A percentile compares a stretch with the other conserved stretches of the same genome.
Conservation (phyloP, 2,329 filamentous ascomycete genomes). For the Curvularia sp. region DNA sequence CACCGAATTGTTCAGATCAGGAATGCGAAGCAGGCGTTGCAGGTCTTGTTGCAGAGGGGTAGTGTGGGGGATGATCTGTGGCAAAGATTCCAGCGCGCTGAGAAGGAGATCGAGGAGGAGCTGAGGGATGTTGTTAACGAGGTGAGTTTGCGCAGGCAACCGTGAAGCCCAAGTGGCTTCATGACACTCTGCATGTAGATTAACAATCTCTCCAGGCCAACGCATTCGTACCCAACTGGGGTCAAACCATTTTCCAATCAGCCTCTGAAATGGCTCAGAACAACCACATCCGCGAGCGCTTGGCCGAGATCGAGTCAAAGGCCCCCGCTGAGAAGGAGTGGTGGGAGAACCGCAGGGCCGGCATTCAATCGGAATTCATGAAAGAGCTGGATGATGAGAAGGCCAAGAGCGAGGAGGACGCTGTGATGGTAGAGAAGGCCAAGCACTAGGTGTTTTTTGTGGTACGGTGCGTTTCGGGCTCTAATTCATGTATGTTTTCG, state of each 20-base stretch:
- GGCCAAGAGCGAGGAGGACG: conserved; percentile 34
- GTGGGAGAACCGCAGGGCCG: conserved; percentile 85
- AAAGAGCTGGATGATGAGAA: conserved; percentile 76
- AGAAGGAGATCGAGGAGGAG: conserved; percentile 98
- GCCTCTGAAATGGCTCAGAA: conserved; percentile 96
- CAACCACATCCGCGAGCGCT: conserved; percentile 72
- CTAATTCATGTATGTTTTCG: neutral
- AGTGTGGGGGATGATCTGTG: conserved; percentile 96
- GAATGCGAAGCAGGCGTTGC: conserved; percentile 85
- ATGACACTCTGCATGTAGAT: neutral
- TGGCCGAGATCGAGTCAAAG: conserved; percentile 77
- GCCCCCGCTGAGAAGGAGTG: conserved; percentile 79
- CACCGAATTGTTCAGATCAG: conserved; percentile 88
- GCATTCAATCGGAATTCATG: conserved; percentile 79
- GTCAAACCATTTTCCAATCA: conserved; percentile 93
- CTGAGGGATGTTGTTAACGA: conserved; percentile 91
- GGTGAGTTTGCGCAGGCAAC: conserved; percentile 59
- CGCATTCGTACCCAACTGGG: conserved; percentile 86
- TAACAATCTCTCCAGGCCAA: conserved; percentile 71
- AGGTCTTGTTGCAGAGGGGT: conserved; percentile 81
- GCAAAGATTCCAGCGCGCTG: conserved; percentile 88
- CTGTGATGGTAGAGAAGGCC: conserved; percentile 25
- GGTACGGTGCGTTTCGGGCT: neutral
- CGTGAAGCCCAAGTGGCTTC: neutral
- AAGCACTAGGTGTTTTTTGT: neutral